phyloP scores from a whole-genome alignment of 2,329 filamentous ascomycete species.

The Davidsoniella australis region DNA sequence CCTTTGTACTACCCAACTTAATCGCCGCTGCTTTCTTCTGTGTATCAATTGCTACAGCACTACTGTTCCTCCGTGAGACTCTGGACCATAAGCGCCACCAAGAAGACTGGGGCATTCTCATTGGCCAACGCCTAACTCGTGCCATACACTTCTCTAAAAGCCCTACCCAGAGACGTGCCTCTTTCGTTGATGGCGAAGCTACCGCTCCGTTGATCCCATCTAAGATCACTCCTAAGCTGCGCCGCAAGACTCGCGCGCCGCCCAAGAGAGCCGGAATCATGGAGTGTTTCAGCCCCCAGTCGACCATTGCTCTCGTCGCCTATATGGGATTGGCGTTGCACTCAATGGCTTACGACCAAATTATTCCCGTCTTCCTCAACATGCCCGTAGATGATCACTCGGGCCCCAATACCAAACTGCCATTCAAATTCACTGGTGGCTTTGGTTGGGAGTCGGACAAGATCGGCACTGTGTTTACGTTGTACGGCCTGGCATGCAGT shows the following conservation, averaged over 20 bases:
- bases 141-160: conserved; percentile 18
- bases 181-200: conserved; percentile 38
- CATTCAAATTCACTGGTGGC: conserved; percentile 68
- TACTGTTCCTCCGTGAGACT: conserved; percentile 76
- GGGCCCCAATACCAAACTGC: conserved; percentile 42
- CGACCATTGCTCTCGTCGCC: conserved; percentile 53
- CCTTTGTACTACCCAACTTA: conserved; percentile 73
- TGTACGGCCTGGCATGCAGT: conserved; percentile 66
- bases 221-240: conserved; percentile 15
- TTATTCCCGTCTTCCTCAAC: conserved; percentile 78
- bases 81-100: conserved; percentile 51
- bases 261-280: conserved; percentile 24
- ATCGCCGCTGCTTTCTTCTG: conserved; percentile 62
- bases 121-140: conserved; percentile 49
- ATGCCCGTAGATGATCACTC: conserved; percentile 39
- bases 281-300: conserved; percentile 59
- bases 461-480: conserved; percentile 73
- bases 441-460: conserved; percentile 56
- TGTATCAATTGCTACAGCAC: conserved; percentile 54
- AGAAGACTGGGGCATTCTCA: conserved; percentile 56
- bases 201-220: conserved; percentile 35
- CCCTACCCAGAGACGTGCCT: conserved; percentile 24
- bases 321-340: conserved; percentile 75
- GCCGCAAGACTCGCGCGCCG: conserved; percentile 14
- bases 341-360: conserved; percentile 69